Evolutionary conservation across 805 yeast genomes (phyloP).

Genomic region (Candida verbasci): DNA sequence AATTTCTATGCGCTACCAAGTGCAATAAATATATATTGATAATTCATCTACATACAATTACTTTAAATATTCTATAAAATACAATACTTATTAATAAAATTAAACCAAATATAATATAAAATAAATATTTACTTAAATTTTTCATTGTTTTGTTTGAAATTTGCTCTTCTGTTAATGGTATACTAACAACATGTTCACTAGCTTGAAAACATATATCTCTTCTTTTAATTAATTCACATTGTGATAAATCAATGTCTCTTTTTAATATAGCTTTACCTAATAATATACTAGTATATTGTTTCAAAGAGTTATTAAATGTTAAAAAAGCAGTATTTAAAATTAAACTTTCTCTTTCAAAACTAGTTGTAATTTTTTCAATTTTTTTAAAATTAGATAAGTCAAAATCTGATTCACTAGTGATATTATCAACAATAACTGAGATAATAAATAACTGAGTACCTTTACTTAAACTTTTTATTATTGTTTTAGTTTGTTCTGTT

Average conservation of each 20-base stretch:
- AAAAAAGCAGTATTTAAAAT: slow-evolving; percentile 24
- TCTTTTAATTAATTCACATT: slow-evolving; percentile 32
- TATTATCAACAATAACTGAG: slow-evolving; percentile 28
- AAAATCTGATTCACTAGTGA: slow-evolving; percentile 15
- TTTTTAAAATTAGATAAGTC: slow-evolving; percentile 26
- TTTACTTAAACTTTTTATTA: slow-evolving; percentile 22
- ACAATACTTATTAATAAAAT: slow-evolving; percentile 21
- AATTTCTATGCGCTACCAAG: no score
- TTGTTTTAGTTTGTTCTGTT: slow-evolving; percentile 25
- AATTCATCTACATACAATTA: slow-evolving; percentile 9
- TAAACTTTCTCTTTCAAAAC: slow-evolving; percentile 30
- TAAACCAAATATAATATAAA: slow-evolving; percentile 19
- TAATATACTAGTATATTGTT: slow-evolving; percentile 32
- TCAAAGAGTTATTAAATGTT: slow-evolving; percentile 31
- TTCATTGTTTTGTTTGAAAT: slow-evolving; percentile 15
- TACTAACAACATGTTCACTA: slow-evolving; percentile 38
- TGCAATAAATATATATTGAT: no score
- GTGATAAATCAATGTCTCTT: slow-evolving; percentile 20
- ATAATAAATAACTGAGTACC: slow-evolving; percentile 23
- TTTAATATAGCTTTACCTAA: slow-evolving; percentile 39
- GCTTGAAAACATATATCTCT: slow-evolving; percentile 38
- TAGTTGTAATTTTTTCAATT: slow-evolving; percentile 35
- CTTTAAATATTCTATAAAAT: slow-evolving; percentile 23
- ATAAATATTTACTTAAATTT: slow-evolving; percentile 20
- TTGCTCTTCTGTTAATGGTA: slow-evolving; percentile 33